Evolutionary conservation across 1,284 basidiomycete species (phyloP).

Genomic region (Phenoliferia sp.): DNA sequence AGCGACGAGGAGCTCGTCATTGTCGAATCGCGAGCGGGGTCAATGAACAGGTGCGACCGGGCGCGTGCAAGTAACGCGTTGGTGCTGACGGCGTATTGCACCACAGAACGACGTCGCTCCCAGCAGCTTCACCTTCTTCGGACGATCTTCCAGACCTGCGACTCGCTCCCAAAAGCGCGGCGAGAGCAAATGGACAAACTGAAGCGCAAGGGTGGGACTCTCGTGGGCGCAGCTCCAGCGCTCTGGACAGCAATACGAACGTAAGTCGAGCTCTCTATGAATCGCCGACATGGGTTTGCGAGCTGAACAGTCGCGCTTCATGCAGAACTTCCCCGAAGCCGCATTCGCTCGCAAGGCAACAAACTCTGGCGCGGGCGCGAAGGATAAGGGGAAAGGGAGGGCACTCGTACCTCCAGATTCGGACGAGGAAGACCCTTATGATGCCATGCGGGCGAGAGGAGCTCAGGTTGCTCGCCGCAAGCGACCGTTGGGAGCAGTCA

Average conservation of each 20-base stretch:
- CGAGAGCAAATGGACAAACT: too few relatives aligned
- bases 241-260: not conserved
- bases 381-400: slow-evolving; percentile 5
- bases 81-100: not conserved
- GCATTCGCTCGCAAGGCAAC: not conserved
- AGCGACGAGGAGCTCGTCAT: not conserved
- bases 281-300: not conserved
- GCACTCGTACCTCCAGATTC: not conserved
- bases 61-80: not conserved
- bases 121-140: not conserved
- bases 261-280: not conserved
- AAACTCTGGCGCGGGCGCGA: not conserved
- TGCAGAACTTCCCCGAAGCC: not conserved
- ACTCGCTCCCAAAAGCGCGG: not conserved
- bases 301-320: not conserved
- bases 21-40: not conserved
- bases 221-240: not conserved
- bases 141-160: slow-evolving; percentile 4
- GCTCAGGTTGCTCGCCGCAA: not conserved
- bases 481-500: not conserved
- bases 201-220: not conserved
- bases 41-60: not conserved
- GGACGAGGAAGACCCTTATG: not conserved
- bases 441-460: not conserved
- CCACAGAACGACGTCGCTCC: not conserved